phyloP scores from a whole-genome alignment of 805 yeast genomes.

The Torulaspora quercuum region DNA sequence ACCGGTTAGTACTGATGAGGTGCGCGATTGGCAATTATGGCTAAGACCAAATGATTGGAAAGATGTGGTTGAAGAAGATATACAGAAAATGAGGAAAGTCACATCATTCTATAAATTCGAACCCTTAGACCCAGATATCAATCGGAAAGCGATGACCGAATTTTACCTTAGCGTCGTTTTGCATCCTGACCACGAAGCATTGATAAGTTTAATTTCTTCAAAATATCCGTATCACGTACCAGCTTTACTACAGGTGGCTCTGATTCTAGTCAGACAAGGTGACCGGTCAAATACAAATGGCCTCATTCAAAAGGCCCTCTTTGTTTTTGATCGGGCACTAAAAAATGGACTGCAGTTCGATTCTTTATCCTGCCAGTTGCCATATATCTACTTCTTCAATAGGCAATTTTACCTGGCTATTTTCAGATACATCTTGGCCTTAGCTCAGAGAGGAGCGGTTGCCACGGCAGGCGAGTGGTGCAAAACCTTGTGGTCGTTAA shows the following conservation, averaged over 20 bases:
- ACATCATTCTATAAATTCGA: constrained; percentile 58
- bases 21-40: constrained; percentile 38
- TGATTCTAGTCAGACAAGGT: constrained; percentile 72
- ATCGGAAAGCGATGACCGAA: constrained; percentile 38
- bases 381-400: constrained; percentile 70
- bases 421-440: constrained; percentile 64
- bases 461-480: constrained; percentile 74
- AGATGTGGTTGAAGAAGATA: constrained; percentile 46
- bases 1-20: constrained; percentile 43
- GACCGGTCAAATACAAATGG: constrained; percentile 67
- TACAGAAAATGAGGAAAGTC: constrained; percentile 36
- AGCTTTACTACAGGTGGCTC: constrained; percentile 73
- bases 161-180: constrained; percentile 64
- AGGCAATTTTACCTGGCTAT: constrained; percentile 72
- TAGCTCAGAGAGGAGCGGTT: constrained; percentile 75
- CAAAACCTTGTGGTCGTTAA: constrained; percentile 62
- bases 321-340: constrained; percentile 74
- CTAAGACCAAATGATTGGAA: constrained; percentile 46
- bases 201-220: constrained; percentile 52
- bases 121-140: constrained; percentile 37
- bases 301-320: constrained; percentile 69
- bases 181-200: constrained; percentile 75
- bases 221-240: constrained; percentile 71
- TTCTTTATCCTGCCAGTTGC: constrained; percentile 57
- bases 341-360: constrained; percentile 57